These are phyloP conservation scores for Opeltia flavorubescens DNA, from an alignment of 495 filamentous ascomycete species.

Conservation along the genomic window DNA sequence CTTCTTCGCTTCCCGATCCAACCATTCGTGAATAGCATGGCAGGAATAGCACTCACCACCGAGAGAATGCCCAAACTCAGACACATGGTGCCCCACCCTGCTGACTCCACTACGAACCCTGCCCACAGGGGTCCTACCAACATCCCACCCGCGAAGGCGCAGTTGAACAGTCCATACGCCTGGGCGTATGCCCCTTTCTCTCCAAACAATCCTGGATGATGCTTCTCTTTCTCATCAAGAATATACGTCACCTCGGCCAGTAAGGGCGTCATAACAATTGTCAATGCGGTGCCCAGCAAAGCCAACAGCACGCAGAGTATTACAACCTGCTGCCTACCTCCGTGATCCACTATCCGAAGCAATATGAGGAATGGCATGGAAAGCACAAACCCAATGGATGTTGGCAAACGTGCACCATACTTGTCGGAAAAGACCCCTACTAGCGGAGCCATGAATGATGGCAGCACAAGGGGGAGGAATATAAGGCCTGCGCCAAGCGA, in stretches of 20 bases:
- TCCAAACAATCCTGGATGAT: constrained; percentile 35
- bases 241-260: constrained; percentile 56
- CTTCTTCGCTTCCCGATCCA: constrained; percentile 7
- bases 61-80: constrained; percentile 20
- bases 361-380: constrained; percentile 45
- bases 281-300: constrained; percentile 42
- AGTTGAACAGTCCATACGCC: constrained; percentile 38
- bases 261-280: constrained; percentile 44
- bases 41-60: constrained; percentile 1
- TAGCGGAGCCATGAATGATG: constrained; percentile 43
- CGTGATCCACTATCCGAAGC: constrained; percentile 50
- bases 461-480: constrained; percentile 47
- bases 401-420: constrained; percentile 46
- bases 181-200: constrained; percentile 41
- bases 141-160: constrained; percentile 45
- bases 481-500: constrained; percentile 50
- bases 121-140: constrained; percentile 45
- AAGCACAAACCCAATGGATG: constrained; percentile 45
- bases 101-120: constrained; percentile 21
- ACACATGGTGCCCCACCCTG: constrained; percentile 29
- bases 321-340: constrained; percentile 47
- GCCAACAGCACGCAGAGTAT: constrained; percentile 57
- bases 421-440: constrained; percentile 44
- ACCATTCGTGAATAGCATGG: constrained; percentile 8
- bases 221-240: constrained; percentile 40